Evolutionary conservation across 148 eudicot species (phyloP).

Genomic region (Rhododendron vialii): DNA sequence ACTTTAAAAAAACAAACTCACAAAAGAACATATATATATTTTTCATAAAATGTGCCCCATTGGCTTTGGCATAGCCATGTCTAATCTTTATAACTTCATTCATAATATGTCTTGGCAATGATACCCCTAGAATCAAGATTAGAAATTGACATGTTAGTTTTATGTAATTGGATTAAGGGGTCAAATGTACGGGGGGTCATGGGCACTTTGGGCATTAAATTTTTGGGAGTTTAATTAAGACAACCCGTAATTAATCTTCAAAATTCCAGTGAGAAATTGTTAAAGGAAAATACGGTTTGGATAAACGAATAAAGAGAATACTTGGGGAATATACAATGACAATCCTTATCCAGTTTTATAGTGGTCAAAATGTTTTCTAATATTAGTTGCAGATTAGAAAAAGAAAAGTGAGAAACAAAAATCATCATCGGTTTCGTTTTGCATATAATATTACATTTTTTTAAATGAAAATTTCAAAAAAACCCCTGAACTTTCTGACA

Average conservation of each 20-base stretch:
- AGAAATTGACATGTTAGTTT: background rate
- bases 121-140: background rate
- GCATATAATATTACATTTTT: background rate
- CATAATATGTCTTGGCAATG: too few relatives aligned
- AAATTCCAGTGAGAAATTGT: background rate
- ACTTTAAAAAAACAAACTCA: background rate
- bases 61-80: background rate
- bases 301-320: background rate
- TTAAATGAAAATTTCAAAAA: too few relatives aligned
- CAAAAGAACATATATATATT: background rate
- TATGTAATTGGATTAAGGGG: background rate
- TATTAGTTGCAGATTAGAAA: background rate
- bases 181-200: background rate
- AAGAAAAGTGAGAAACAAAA: background rate
- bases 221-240: background rate
- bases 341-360: background rate
- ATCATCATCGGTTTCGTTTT: background rate
- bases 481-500: too few relatives aligned
- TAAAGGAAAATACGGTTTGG: background rate
- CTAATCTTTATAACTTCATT: too few relatives aligned
- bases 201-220: background rate
- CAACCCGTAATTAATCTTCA: background rate
- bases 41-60: background rate
- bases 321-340: background rate
- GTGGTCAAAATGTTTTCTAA: background rate